Conservation (phyloP, 106 monocot species). For the Posidonia australis region DNA sequence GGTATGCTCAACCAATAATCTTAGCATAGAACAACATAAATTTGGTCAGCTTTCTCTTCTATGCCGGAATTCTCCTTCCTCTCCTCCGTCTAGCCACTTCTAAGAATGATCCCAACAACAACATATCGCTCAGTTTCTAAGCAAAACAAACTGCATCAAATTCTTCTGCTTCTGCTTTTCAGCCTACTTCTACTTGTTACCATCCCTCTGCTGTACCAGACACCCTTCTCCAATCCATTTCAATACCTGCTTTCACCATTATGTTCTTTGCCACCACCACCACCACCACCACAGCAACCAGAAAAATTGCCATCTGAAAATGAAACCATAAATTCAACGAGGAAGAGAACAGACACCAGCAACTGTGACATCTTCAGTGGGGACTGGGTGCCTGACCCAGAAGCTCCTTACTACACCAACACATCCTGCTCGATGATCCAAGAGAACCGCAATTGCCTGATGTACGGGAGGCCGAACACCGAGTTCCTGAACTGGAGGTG, state of each 20-base stretch:
- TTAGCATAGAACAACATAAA: not conserved
- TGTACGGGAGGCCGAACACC: constrained; percentile 8
- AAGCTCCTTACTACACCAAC: constrained; percentile 23
- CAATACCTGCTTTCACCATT: not conserved
- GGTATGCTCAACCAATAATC: not conserved
- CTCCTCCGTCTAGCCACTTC: not conserved
- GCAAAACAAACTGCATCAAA: not conserved
- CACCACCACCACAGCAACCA: not conserved
- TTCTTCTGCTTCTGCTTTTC: not conserved
- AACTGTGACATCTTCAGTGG: constrained; percentile 28
- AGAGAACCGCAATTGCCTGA: constrained; percentile 12
- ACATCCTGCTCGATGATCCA: constrained; percentile 5
- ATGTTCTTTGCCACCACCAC: not conserved
- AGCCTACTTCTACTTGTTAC: not conserved
- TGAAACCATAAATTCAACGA: not conserved
- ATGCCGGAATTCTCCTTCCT: not conserved
- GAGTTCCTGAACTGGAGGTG: constrained; percentile 16
- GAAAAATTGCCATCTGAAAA: not conserved
- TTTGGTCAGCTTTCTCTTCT: not conserved
- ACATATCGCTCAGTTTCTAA: not conserved
- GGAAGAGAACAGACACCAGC: not conserved
- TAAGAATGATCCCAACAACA: not conserved
- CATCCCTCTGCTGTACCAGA: not conserved
- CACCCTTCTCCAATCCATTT: not conserved
- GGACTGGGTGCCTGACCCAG: constrained; percentile 30